These are phyloP conservation scores for Eucalyptus cladocalyx DNA, from an alignment of 345 rosid genomes.

Conservation along the genomic window DNA sequence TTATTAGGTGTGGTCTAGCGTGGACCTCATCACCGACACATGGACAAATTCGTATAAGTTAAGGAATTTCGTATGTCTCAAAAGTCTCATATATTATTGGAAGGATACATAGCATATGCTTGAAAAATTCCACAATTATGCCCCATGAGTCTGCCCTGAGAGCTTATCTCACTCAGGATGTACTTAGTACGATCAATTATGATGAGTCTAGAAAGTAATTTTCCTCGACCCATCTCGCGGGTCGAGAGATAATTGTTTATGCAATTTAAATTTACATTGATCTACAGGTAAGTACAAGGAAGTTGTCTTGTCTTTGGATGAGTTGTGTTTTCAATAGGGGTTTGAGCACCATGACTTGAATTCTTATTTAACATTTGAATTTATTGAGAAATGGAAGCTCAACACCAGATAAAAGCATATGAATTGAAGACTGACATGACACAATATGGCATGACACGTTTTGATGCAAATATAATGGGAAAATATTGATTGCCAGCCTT, in stretches of 20 bases:
- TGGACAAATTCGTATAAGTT: not conserved
- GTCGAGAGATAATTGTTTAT: not conserved
- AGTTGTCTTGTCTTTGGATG: not conserved
- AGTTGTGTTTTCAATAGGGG: not conserved
- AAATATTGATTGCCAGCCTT: not conserved
- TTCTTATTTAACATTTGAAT: not conserved
- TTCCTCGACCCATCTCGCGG: not conserved
- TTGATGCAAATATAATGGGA: not conserved
- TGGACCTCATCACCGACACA: not conserved
- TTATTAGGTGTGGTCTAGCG: not conserved
- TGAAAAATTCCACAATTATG: not conserved
- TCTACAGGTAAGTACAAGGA: not conserved
- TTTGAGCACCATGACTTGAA: not conserved
- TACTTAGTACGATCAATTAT: not conserved
- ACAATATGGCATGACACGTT: fast-evolving
- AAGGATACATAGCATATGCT: not conserved
- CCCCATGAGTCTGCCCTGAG: not conserved
- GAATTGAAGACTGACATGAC: not conserved
- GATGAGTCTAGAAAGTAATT: not conserved
- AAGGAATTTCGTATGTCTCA: not conserved
- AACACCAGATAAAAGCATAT: not conserved
- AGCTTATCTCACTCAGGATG: not conserved
- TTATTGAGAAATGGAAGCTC: not conserved
- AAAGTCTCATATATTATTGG: not conserved
- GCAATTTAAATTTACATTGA: not conserved